phyloP scores from a whole-genome alignment of 768 basidiomycete species.

The Trametes maxima region DNA sequence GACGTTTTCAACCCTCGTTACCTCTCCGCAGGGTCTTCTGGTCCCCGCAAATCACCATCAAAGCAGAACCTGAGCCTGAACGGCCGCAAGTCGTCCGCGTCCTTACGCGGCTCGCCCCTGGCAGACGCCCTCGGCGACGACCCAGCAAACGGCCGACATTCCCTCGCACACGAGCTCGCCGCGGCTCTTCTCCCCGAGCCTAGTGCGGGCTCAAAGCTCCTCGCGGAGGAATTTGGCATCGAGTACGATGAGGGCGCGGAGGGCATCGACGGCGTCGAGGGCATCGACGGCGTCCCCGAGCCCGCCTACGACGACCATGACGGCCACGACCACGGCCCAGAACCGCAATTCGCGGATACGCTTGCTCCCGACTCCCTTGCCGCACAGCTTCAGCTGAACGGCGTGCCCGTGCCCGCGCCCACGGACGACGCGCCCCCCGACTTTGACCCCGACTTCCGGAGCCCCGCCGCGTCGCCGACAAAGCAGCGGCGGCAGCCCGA shows the following conservation, averaged over 20 bases:
- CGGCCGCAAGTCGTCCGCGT: conserved; percentile 51
- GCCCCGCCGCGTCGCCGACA: conserved; percentile 36
- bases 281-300: conserved; percentile 57
- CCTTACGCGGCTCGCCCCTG: conserved; percentile 49
- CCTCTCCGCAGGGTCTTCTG: conserved; percentile 28
- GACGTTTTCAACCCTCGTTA: conserved; percentile 34
- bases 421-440: conserved; percentile 35
- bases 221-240: conserved; percentile 88
- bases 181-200: conserved; percentile 89
- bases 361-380: conserved; percentile 18
- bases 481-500: conserved; percentile 32
- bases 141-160: conserved; percentile 52
- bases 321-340: conserved; percentile 20
- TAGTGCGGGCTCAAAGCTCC: conserved; percentile 68
- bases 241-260: conserved; percentile 89
- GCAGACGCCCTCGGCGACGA: conserved; percentile 46
- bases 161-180: conserved; percentile 86
- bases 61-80: conserved; percentile 33
- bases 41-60: conserved; percentile 35
- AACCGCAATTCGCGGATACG: conserved; percentile 33
- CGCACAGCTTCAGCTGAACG: conserved; percentile 21
- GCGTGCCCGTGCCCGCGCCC: conserved; percentile 22
- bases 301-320: conserved; percentile 31
- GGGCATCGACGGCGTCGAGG: conserved; percentile 74
- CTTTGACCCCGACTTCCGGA: conserved; percentile 50